Evolutionary conservation across 2,329 filamentous ascomycete genomes (phyloP), one percentile per base, ranked within the genome.

Genomic region (Cladophialophora exuberans): DNA sequence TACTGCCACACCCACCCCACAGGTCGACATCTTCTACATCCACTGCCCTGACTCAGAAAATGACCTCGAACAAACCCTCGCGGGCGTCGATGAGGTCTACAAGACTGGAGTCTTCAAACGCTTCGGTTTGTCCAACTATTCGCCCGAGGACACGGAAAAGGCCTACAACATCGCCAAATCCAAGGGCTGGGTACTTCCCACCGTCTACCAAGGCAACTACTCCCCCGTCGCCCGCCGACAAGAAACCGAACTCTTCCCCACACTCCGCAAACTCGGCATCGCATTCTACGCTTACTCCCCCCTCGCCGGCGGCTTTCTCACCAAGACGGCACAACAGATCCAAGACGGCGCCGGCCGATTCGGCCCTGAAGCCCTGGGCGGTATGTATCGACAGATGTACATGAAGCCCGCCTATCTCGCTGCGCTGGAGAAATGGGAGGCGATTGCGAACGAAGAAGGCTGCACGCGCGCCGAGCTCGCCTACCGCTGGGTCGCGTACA

Each of bases 181-280:
- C 36, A 65, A 72, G 2, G 63, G 62, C 30, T 73, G 59, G 31
- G 54, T 62, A n/a, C 72, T 73, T 45, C 73, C 73, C 0, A 65
- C 57, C 4, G 70, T 67, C 50, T 76, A 76, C 45, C 73, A 77
- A 41, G 73, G 72, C 25, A 65, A 68, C 10, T 76, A 76, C 57
- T 74, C 67, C 51, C 54, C 72, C 3, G 56, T 74, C 6, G 66
- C 67, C 6, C 72, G 73, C 4, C 51, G 39, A 11, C 64, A 65
- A 47, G 74, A 77, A 49, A 64, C 62, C 2, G 58, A 62, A 10
- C 61, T 76, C 3, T 63, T 73, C 10, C 74, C 73, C 0, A 54
- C 72, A 0, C 63, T 76, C 4, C 69, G 69, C 11, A 61, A 67
- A 4, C 65, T 73, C 52, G 55, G 57, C 30, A 67, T 68, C 28